Conservation (phyloP, 2,329 filamentous ascomycete species). For the Colletotrichum truncatum region DNA sequence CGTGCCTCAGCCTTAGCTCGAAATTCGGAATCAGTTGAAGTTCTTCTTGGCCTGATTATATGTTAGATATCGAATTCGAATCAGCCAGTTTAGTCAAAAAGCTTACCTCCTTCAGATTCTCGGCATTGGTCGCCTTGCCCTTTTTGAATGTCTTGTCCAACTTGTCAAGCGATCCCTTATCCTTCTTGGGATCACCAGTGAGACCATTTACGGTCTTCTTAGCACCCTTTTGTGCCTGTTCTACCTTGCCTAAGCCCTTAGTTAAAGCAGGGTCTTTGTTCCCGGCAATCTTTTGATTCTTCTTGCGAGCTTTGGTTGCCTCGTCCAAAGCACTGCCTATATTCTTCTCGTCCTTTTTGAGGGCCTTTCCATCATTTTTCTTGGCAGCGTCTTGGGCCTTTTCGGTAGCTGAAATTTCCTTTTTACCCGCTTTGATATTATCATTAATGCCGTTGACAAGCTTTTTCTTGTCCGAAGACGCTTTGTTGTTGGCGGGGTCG, state of each 20-base stretch:
- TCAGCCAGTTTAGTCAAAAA: not conserved
- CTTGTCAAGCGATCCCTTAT: not conserved
- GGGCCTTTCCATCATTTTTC: not conserved
- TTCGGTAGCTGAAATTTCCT: constrained; percentile 9
- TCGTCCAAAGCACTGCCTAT: constrained; percentile 7
- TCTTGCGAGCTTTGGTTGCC: constrained; percentile 13
- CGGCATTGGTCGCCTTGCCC: constrained; percentile 15
- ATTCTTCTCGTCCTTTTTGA: constrained; percentile 17
- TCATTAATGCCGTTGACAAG: constrained; percentile 20
- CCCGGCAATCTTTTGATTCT: constrained; percentile 21
- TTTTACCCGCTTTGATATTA: constrained; percentile 16
- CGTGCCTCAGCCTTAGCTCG: too few species aligned
- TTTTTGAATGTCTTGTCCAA: constrained; percentile 14
- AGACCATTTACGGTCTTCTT: constrained; percentile 12
- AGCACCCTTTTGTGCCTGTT: constrained; percentile 11
- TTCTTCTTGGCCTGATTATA: constrained; percentile 16
- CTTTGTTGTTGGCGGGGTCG: not conserved
- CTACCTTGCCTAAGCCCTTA: constrained; percentile 16
- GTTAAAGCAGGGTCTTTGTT: constrained; percentile 5
- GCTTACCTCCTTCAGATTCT: constrained; percentile 17
- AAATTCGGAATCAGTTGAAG: constrained; percentile 18
- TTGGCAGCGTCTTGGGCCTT: not conserved
- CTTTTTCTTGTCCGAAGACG: constrained; percentile 14
- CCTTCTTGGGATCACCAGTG: constrained; percentile 19
- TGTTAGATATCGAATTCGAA: not conserved